Percentiles rank a stretch among this genome's conserved stretches.
Conservation (phyloP, 2,329 filamentous ascomycete genomes). For the Stenocarpella maydis region DNA sequence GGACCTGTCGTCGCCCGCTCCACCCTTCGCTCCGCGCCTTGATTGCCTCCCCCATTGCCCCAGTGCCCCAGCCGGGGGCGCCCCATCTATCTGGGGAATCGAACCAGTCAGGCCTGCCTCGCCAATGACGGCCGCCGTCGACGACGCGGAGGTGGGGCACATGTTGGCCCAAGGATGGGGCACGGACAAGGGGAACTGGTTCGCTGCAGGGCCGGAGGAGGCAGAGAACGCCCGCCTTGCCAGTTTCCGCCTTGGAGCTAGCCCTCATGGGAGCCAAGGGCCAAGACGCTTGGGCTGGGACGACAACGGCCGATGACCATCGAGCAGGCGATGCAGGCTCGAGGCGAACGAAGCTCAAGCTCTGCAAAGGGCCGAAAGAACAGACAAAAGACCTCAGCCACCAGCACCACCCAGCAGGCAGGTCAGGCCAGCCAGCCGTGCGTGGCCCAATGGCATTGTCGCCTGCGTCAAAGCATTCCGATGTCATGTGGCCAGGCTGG, state of each 20-base stretch:
- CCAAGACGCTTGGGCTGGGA: constrained; percentile 15
- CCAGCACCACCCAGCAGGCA: background rate
- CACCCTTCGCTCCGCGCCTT: constrained; percentile 18
- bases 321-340: background rate
- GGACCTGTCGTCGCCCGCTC: background rate
- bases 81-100: constrained; percentile 19
- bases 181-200: constrained; percentile 15
- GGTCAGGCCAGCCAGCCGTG: background rate
- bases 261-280: background rate
- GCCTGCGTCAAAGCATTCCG: constrained; percentile 17
- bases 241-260: constrained; percentile 11
- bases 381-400: constrained; percentile 2
- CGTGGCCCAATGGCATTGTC: constrained; percentile 26
- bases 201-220: constrained; percentile 4
- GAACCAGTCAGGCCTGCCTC: constrained; percentile 8
- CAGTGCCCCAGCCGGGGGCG: no score
- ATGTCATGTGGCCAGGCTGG: constrained; percentile 10
- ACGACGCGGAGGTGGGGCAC: constrained; percentile 22
- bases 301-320: constrained; percentile 11
- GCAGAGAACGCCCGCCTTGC: background rate
- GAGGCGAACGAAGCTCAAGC: background rate
- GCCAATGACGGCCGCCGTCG: constrained; percentile 10
- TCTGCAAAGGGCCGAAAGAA: constrained; percentile 9
- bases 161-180: constrained; percentile 8
- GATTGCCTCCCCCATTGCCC: background rate